Conservation (phyloP, 331 rosid species). For the Cydonia oblonga region DNA sequence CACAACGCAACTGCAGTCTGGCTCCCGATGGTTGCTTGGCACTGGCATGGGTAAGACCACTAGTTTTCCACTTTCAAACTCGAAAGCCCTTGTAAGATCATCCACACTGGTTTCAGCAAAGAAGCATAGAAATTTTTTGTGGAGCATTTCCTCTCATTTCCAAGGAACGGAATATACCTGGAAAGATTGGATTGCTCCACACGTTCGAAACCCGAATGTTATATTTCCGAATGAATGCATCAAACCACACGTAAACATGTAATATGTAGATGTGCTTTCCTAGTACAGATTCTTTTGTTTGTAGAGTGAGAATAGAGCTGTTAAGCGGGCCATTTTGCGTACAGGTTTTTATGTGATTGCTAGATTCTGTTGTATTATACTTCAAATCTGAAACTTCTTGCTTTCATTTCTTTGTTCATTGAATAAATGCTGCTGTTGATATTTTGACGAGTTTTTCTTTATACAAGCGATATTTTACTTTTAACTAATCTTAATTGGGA, state of each 20-base stretch:
- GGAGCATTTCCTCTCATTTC: conserved; percentile 58
- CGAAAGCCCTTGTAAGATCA: conserved; percentile 33
- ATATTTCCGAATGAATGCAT: conserved; percentile 30
- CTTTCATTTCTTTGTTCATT: neutral
- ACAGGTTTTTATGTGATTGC: neutral
- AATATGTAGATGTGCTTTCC: neutral
- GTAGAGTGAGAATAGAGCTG: neutral
- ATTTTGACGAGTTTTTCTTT: neutral
- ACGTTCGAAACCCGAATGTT: conserved; percentile 52
- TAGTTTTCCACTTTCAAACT: conserved; percentile 37
- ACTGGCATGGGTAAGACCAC: conserved; percentile 37
- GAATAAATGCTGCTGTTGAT: neutral
- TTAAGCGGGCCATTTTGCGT: neutral
- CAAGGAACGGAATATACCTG: conserved; percentile 8
- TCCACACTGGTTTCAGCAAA: conserved; percentile 20
- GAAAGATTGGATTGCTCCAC: conserved; percentile 13
- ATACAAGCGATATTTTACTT: neutral
- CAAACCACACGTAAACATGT: neutral
- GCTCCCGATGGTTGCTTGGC: conserved; percentile 57
- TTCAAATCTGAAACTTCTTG: neutral
- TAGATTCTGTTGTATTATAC: neutral
- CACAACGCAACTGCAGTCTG: conserved; percentile 40
- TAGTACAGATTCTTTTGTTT: conserved; percentile 16
- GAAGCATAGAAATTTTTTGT: conserved; percentile 30
- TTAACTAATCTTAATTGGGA: neutral